These are phyloP conservation scores for Zasmidium angulare DNA, from an alignment of 2,329 filamentous ascomycete species.

Conservation along the genomic window DNA sequence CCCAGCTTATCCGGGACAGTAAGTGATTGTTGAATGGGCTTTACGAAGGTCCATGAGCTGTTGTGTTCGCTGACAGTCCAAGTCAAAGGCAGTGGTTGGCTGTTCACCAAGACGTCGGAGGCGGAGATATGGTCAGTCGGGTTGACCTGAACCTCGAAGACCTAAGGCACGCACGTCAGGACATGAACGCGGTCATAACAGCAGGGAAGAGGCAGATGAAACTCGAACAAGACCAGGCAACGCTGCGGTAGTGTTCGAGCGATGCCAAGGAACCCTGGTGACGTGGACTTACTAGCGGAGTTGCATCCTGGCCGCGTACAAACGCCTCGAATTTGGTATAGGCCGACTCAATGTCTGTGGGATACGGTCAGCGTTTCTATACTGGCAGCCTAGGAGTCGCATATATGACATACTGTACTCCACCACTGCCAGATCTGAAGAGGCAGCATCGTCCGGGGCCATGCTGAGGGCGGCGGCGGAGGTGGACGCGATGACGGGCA, in stretches of 20 bases:
- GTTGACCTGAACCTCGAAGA: slow-evolving; percentile 43
- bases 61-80: slow-evolving; percentile 38
- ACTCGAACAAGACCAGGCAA: slow-evolving; percentile 6
- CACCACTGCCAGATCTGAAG: slow-evolving; percentile 11
- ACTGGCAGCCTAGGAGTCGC: background rate
- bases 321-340: slow-evolving; percentile 42
- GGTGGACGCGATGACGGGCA: background rate
- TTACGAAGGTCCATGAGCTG: slow-evolving; percentile 34
- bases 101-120: slow-evolving; percentile 46
- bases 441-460: background rate
- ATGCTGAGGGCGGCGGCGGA: background rate
- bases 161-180: slow-evolving; percentile 38
- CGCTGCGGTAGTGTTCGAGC: background rate
- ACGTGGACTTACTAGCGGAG: slow-evolving; percentile 35
- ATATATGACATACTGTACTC: slow-evolving; percentile 20
- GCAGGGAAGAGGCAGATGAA: background rate
- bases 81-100: slow-evolving; percentile 42
- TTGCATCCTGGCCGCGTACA: slow-evolving; percentile 35
- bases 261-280: slow-evolving; percentile 28
- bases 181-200: background rate
- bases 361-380: background rate
- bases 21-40: slow-evolving; percentile 13
- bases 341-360: slow-evolving; percentile 23
- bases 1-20: slow-evolving; percentile 18
- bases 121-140: slow-evolving; percentile 37